Percentiles rank a stretch among this genome's conserved stretches.
Conservation (phyloP, 371 early-diverging fungal species). For the Mucor racemosus region DNA sequence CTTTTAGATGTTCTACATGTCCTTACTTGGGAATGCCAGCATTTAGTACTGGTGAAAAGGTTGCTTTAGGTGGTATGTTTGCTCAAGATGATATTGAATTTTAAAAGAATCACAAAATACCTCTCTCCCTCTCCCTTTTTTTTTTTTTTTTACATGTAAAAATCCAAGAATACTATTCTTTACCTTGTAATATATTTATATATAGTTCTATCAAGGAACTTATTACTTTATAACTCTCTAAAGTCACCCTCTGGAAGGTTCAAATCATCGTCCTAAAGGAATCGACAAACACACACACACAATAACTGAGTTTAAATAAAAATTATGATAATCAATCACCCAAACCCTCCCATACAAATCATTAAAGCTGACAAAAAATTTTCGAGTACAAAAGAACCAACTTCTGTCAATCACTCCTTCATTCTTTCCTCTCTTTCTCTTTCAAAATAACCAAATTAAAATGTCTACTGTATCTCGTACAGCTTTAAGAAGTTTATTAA, state of each 20-base stretch:
- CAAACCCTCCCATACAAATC: background rate
- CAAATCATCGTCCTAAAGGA: background rate
- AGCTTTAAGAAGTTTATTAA: background rate
- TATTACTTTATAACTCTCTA: background rate
- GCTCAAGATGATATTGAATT: slow-evolving; percentile 58
- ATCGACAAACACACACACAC: no score
- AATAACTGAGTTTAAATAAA: slow-evolving; percentile 5
- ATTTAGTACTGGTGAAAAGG: slow-evolving; percentile 96
- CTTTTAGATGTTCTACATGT: slow-evolving; percentile 98
- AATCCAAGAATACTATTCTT: background rate
- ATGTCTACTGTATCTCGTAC: background rate
- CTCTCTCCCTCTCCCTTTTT: background rate
- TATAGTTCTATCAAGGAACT: background rate
- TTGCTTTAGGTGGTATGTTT: slow-evolving; percentile 73
- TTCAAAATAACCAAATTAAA: no score
- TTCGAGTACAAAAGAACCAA: slow-evolving; percentile 1
- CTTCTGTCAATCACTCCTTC: slow-evolving; percentile 10
- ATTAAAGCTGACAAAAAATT: slow-evolving; percentile 7
- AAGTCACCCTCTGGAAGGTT: background rate
- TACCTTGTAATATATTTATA: slow-evolving; percentile 4
- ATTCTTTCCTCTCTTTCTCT: slow-evolving; percentile 6
- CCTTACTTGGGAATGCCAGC: slow-evolving; percentile 99
- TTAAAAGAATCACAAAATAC: slow-evolving; percentile 15
- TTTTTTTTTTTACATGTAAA: background rate
- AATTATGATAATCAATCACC: background rate